phyloP scores from a whole-genome alignment of 1,284 basidiomycete genomes.

The Ceratorhiza oryzae-sativae region DNA sequence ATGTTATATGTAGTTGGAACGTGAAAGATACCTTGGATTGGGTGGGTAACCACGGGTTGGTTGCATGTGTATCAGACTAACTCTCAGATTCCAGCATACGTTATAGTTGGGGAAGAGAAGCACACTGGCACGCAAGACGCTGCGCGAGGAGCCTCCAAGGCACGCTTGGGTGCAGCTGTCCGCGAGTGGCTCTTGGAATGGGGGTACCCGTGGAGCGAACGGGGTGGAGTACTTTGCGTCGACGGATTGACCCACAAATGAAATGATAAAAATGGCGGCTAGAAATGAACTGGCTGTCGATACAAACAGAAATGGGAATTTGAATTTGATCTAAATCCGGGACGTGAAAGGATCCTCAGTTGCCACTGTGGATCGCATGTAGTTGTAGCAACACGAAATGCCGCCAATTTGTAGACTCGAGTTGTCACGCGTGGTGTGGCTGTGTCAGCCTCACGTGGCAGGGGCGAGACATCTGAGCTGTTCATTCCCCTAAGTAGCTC shows the following conservation, averaged over 20 bases:
- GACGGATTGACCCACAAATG: constrained; percentile 75
- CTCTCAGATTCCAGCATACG: constrained; percentile 64
- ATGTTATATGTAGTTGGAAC: constrained; percentile 69
- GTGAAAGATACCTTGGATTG: constrained; percentile 83
- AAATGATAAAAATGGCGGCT: background rate
- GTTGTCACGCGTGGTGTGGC: constrained; percentile 7
- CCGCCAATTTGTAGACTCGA: background rate
- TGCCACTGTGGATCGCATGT: background rate
- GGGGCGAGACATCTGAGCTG: constrained; percentile 1
- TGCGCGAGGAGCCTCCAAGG: constrained; percentile 78
- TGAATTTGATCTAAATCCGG: constrained; percentile 11
- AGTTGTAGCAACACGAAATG: background rate
- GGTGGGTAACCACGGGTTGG: constrained; percentile 56
- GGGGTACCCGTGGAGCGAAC: constrained; percentile 96
- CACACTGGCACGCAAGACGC: constrained; percentile 90
- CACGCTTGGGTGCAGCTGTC: constrained; percentile 81
- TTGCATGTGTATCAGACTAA: constrained; percentile 1
- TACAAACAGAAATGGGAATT: constrained; percentile 11
- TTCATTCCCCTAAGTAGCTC: constrained; percentile 3
- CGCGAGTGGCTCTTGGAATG: constrained; percentile 90
- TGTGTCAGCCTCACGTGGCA: constrained; percentile 33
- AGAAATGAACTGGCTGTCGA: constrained; percentile 27
- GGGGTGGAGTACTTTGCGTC: constrained; percentile 87
- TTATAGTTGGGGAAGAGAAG: constrained; percentile 94
- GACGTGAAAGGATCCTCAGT: background rate